phyloP scores from a whole-genome alignment of 768 basidiomycete genomes.

The Phaffia australis region DNA sequence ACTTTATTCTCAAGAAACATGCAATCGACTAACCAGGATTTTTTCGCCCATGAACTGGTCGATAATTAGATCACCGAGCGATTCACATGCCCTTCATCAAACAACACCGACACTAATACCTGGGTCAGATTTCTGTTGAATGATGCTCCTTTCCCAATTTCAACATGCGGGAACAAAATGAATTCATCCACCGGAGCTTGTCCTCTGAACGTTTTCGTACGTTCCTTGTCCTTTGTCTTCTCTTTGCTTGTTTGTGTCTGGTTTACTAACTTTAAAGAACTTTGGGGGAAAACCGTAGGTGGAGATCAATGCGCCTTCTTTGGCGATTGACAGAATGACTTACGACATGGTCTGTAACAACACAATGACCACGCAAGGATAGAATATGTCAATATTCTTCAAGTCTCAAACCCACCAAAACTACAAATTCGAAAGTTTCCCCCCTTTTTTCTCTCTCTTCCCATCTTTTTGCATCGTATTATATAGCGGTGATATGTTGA shows the following conservation, averaged over 20 bases:
- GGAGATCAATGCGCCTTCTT: background rate
- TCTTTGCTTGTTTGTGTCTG: too few species aligned
- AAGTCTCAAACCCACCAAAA: background rate
- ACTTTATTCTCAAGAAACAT: background rate
- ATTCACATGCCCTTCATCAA: conserved; percentile 9
- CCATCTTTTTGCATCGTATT: too few species aligned
- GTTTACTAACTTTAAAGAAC: too few species aligned
- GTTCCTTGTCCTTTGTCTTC: conserved; percentile 11
- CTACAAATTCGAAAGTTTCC: too few species aligned
- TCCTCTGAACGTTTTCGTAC: conserved; percentile 38
- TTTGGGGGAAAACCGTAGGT: background rate
- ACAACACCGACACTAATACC: background rate
- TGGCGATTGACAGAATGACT: background rate
- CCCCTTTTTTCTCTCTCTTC: too few species aligned
- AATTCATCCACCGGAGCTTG: conserved; percentile 41
- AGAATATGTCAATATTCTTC: background rate
- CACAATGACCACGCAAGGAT: background rate
- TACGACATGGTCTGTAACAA: background rate
- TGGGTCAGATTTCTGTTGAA: conserved; percentile 44
- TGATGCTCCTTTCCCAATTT: conserved; percentile 40
- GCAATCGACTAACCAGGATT: conserved; percentile 8
- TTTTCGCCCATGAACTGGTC: conserved; percentile 25
- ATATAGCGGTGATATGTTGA: background rate
- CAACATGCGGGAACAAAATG: conserved; percentile 35
- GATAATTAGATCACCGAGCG: conserved; percentile 17